Conservation (phyloP, 176 grass and related monocot species). For the Ampelocalamus luodianensis region DNA sequence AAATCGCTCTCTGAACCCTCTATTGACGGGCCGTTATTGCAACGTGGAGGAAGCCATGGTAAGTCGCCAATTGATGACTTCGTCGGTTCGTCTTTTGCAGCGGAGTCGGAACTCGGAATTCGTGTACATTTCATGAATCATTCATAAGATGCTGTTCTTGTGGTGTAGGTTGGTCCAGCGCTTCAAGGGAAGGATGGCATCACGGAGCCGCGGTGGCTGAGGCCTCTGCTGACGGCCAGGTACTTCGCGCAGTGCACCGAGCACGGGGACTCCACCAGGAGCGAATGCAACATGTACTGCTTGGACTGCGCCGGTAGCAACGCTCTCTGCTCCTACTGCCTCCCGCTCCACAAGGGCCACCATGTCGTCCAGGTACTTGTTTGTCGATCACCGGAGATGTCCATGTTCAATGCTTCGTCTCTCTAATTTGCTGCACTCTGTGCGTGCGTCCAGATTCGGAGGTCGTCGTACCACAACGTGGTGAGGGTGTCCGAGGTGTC, state of each 20-base stretch:
- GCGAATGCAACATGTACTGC: slow-evolving; percentile 20
- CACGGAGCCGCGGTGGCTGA: slow-evolving; percentile 51
- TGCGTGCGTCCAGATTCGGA: slow-evolving; percentile 1
- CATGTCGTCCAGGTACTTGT: not conserved
- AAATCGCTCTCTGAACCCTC: not conserved
- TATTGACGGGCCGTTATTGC: not conserved
- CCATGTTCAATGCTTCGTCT: not conserved
- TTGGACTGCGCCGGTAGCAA: not conserved
- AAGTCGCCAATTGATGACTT: not conserved
- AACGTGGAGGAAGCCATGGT: not conserved
- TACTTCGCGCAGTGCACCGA: slow-evolving; percentile 39
- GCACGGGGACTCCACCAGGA: not conserved
- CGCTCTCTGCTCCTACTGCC: not conserved
- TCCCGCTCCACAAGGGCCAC: not conserved
- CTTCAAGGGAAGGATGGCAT: slow-evolving; percentile 19
- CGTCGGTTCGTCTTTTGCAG: not conserved
- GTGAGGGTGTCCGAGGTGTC: not conserved
- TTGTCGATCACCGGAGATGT: too few species aligned
- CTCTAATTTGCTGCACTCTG: not conserved
- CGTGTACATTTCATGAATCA: not conserved
- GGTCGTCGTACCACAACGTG: not conserved
- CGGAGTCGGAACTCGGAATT: not conserved
- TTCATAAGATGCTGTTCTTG: not conserved
- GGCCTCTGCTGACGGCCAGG: slow-evolving; percentile 48
- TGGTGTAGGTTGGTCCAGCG: slow-evolving; percentile 49